These are phyloP conservation scores for Plasmopara muralis DNA, from an alignment of 352 stramenopile genomes.

Conservation along the genomic window DNA sequence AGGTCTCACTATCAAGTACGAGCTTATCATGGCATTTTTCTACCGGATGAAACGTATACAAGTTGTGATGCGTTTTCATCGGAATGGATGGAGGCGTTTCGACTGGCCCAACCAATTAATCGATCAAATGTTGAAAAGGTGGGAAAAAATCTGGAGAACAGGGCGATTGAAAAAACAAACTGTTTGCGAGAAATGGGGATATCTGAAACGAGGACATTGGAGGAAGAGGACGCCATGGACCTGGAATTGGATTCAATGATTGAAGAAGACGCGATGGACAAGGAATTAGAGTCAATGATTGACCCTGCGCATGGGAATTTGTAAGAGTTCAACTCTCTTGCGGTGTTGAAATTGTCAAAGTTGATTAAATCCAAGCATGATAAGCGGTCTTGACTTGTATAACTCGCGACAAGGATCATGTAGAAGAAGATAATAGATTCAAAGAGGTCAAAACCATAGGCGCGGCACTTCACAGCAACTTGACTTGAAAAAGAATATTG, in stretches of 20 bases:
- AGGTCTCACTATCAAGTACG: constrained; percentile 55
- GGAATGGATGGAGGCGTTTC: constrained; percentile 74
- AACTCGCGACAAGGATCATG: constrained; percentile 6
- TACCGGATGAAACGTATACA: constrained; percentile 61
- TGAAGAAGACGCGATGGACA: constrained; percentile 26
- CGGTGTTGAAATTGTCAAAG: too few species aligned
- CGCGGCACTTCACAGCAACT: background rate
- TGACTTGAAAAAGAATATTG: background rate
- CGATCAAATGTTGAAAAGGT: background rate
- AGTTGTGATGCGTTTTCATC: constrained; percentile 55
- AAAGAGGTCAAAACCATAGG: background rate
- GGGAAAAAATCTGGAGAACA: background rate
- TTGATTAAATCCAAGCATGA: too few species aligned
- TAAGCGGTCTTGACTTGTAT: too few species aligned
- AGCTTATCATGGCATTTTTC: constrained; percentile 60
- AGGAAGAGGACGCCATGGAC: constrained; percentile 62
- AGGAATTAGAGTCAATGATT: constrained; percentile 2
- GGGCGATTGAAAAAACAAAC: background rate
- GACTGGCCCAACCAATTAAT: background rate
- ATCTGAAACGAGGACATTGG: constrained; percentile 32
- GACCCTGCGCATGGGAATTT: too few species aligned
- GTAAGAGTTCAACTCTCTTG: too few species aligned
- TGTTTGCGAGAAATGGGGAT: background rate
- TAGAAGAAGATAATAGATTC: background rate
- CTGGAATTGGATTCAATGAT: constrained; percentile 69